Evolutionary conservation across 768 basidiomycete species (phyloP).

Genomic region (Mycena pura): DNA sequence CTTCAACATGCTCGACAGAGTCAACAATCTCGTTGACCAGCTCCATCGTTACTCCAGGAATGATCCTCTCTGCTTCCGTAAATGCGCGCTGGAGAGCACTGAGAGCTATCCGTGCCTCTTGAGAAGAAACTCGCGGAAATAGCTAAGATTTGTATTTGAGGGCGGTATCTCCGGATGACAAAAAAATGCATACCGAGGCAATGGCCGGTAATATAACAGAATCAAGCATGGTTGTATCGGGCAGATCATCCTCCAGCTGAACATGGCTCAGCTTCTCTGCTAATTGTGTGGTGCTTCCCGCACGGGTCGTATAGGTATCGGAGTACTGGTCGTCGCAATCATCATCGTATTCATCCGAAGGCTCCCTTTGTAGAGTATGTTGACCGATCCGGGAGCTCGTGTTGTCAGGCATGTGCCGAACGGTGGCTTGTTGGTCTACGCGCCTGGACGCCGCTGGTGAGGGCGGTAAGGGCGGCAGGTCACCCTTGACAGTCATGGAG

Average conservation of each 20-base stretch:
- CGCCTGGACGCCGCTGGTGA: slow-evolving; percentile 46
- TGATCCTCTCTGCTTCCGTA: slow-evolving; percentile 92
- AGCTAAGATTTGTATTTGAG: slow-evolving; percentile 57
- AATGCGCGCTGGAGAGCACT: slow-evolving; percentile 90
- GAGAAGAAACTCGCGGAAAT: slow-evolving; percentile 91
- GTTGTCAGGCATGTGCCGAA: slow-evolving; percentile 57
- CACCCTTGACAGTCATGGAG: slow-evolving; percentile 59
- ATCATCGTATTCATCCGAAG: slow-evolving; percentile 69
- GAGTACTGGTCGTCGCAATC: slow-evolving; percentile 66
- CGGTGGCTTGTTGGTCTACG: slow-evolving; percentile 69
- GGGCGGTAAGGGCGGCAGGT: slow-evolving; percentile 65
- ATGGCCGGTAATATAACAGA: slow-evolving; percentile 96
- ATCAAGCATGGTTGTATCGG: slow-evolving; percentile 93
- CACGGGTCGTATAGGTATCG: slow-evolving; percentile 53
- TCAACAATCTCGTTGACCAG: slow-evolving; percentile 94
- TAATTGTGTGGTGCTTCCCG: slow-evolving; percentile 46
- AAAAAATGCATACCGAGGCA: slow-evolving; percentile 73
- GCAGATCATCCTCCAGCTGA: slow-evolving; percentile 63
- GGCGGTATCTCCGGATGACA: not conserved
- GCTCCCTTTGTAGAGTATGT: slow-evolving; percentile 47
- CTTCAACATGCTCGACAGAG: slow-evolving; percentile 89
- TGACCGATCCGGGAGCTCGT: slow-evolving; percentile 36
- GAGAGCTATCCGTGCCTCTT: slow-evolving; percentile 87
- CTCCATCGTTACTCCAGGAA: slow-evolving; percentile 93
- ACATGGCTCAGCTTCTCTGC: slow-evolving; percentile 52